These are phyloP conservation scores for Microcos paniculata DNA, from an alignment of 345 rosid species.

Conservation along the genomic window DNA sequence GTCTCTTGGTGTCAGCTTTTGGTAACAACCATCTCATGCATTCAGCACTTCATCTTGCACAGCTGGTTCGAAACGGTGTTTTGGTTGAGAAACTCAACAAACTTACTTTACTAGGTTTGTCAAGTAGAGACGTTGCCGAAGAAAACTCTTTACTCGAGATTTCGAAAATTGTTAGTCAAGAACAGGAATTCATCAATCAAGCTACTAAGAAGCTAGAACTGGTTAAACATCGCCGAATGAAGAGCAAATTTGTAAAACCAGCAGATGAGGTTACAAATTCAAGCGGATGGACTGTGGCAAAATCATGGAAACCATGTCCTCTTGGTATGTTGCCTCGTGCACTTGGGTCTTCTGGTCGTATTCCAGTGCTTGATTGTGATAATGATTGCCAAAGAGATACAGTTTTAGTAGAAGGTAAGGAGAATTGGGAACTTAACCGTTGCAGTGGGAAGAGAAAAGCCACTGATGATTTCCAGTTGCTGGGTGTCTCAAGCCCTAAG, in stretches of 20 bases:
- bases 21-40: slow-evolving; percentile 49
- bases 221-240: slow-evolving; percentile 33
- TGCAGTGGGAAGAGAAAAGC: slow-evolving; percentile 36
- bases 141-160: slow-evolving; percentile 29
- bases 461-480: slow-evolving; percentile 9
- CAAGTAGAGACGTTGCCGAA: slow-evolving; percentile 28
- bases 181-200: slow-evolving; percentile 41
- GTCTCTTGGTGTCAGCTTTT: slow-evolving; percentile 42
- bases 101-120: slow-evolving; percentile 25
- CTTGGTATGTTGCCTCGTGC: slow-evolving; percentile 73
- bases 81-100: slow-evolving; percentile 51
- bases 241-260: slow-evolving; percentile 27
- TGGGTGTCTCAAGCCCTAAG: slow-evolving; percentile 30
- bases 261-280: slow-evolving; percentile 25
- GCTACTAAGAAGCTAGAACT: slow-evolving; percentile 66
- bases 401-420: slow-evolving; percentile 24
- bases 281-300: slow-evolving; percentile 54
- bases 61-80: slow-evolving; percentile 38
- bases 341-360: slow-evolving; percentile 58
- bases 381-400: slow-evolving; percentile 8
- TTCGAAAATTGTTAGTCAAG: slow-evolving; percentile 33
- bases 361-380: slow-evolving; percentile 53
- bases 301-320: slow-evolving; percentile 84
- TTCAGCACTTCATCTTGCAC: slow-evolving; percentile 48
- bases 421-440: slow-evolving; percentile 21